Evolutionary conservation across 345 rosid genomes (phyloP).

Genomic region (Gossypium sturtianum): DNA sequence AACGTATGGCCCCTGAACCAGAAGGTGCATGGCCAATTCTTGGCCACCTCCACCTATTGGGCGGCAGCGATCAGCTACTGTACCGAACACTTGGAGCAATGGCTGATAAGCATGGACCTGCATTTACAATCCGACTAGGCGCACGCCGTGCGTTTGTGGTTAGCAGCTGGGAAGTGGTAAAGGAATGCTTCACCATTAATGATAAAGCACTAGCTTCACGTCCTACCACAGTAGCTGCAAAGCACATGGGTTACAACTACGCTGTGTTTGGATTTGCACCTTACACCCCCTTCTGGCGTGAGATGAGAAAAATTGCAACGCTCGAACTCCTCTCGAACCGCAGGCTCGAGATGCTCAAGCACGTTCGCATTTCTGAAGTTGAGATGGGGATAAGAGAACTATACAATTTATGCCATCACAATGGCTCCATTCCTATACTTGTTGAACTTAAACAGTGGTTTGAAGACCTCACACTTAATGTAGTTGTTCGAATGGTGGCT

Average conservation of each 20-base stretch:
- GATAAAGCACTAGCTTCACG: constrained; percentile 5
- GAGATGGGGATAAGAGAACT: constrained; percentile 12
- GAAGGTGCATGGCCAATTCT: constrained; percentile 24
- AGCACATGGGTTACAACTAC: constrained; percentile 10
- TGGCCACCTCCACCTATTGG: constrained; percentile 23
- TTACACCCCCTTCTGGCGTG: constrained; percentile 14
- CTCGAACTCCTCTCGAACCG: constrained; percentile 17
- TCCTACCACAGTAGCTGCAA: neutral
- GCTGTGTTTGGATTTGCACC: constrained; percentile 10
- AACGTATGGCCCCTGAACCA: constrained; percentile 4
- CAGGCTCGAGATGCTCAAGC: constrained; percentile 15
- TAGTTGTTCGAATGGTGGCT: constrained; percentile 29
- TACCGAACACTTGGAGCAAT: constrained; percentile 20
- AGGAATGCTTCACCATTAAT: constrained; percentile 24
- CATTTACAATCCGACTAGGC: constrained; percentile 17
- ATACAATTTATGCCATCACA: constrained; percentile 10
- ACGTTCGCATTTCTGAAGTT: constrained; percentile 9
- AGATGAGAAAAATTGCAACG: constrained; percentile 15
- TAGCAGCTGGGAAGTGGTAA: constrained; percentile 23
- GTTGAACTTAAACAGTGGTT: constrained; percentile 34
- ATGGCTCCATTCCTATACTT: neutral
- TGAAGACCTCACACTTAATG: constrained; percentile 24
- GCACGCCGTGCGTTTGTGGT: constrained; percentile 18
- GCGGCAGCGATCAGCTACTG: constrained; percentile 19
- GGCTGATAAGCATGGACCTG: constrained; percentile 26